phyloP scores from a whole-genome alignment of 2,329 filamentous ascomycete species.

The Botrytis pseudocinerea region DNA sequence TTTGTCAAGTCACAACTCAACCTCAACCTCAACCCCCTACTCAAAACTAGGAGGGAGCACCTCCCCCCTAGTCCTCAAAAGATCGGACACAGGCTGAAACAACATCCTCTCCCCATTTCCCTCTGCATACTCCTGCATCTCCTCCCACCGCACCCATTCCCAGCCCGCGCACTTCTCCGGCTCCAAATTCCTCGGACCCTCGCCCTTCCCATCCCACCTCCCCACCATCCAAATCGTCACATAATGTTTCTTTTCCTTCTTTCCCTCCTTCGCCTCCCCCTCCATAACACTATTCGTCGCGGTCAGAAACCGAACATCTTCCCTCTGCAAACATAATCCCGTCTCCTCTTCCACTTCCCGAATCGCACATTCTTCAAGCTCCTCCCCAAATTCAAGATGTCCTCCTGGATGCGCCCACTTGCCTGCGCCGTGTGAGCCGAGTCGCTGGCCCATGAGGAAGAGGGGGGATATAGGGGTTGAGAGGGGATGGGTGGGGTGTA shows the following conservation, averaged over 20 bases:
- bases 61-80: neutral
- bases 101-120: neutral
- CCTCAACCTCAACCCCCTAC: neutral
- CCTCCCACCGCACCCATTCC: constrained; percentile 54
- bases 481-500: neutral
- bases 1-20: neutral
- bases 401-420: constrained; percentile 72
- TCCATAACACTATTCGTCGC: constrained; percentile 69
- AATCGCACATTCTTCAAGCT: constrained; percentile 59
- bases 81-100: neutral
- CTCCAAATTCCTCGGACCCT: constrained; percentile 53
- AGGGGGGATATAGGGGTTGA: constrained; percentile 20
- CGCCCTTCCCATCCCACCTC: constrained; percentile 48
- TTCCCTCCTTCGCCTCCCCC: constrained; percentile 39
- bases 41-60: neutral
- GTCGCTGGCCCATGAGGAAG: constrained; percentile 30
- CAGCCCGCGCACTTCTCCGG: constrained; percentile 56
- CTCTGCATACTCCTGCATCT: constrained; percentile 44
- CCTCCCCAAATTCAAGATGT: constrained; percentile 71
- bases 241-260: constrained; percentile 61
- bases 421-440: constrained; percentile 41
- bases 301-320: constrained; percentile 53
- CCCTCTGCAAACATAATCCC: constrained; percentile 53
- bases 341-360: constrained; percentile 74
- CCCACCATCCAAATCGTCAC: constrained; percentile 69